Evolutionary conservation across 2,329 filamentous ascomycete genomes (phyloP).

Genomic region (Aureobasidium sp.): DNA sequence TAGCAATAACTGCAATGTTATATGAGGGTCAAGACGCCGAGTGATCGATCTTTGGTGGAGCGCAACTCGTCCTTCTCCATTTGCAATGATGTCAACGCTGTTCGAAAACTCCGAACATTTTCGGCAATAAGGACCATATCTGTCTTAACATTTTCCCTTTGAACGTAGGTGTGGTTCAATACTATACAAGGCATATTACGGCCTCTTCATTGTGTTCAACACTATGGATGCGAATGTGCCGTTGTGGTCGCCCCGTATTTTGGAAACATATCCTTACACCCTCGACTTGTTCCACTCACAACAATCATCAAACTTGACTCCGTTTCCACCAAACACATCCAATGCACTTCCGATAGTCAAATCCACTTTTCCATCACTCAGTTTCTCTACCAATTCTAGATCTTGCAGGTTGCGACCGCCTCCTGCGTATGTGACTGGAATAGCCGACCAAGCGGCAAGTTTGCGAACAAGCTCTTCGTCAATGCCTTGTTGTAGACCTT

Average conservation of each 20-base stretch:
- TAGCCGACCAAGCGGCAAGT: constrained; percentile 77
- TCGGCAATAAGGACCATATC: neutral
- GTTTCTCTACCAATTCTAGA: constrained; percentile 67
- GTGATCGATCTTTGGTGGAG: neutral
- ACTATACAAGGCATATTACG: no score
- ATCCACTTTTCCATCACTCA: constrained; percentile 78
- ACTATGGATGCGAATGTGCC: no score
- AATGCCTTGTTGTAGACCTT: constrained; percentile 85
- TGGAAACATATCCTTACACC: neutral
- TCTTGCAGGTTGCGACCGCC: constrained; percentile 80
- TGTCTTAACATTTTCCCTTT: neutral
- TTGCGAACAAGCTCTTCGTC: constrained; percentile 74
- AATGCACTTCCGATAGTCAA: constrained; percentile 93
- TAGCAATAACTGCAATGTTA: neutral
- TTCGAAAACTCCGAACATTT: neutral
- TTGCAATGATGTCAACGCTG: constrained; percentile 3
- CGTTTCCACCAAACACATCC: constrained; percentile 87
- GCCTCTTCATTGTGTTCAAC: neutral
- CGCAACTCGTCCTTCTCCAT: neutral
- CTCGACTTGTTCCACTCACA: constrained; percentile 65
- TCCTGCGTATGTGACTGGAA: constrained; percentile 93
- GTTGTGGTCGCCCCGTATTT: no score
- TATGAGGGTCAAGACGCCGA: neutral
- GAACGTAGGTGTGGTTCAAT: no score
- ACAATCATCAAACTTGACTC: constrained; percentile 83